Evolutionary conservation across 805 yeast species (phyloP).

Genomic region (Saturnispora hagleri): DNA sequence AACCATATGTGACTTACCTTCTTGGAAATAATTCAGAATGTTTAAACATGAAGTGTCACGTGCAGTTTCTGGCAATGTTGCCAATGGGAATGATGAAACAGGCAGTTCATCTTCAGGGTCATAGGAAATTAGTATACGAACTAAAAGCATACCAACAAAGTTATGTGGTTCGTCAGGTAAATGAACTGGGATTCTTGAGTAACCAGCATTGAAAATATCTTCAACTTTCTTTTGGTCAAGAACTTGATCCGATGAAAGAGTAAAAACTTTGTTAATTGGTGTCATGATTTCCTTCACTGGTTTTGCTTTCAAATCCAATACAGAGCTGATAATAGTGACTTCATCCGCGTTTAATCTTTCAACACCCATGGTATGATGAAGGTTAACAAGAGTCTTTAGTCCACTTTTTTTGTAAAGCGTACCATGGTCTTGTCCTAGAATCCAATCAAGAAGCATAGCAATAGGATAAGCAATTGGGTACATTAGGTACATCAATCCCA

Average conservation of each 20-base stretch:
- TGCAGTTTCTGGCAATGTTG: slow-evolving; percentile 91
- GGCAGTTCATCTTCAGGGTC: slow-evolving; percentile 96
- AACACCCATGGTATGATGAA: slow-evolving; percentile 91
- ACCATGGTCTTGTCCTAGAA: slow-evolving; percentile 93
- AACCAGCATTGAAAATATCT: slow-evolving; percentile 87
- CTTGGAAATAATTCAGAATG: slow-evolving; percentile 91
- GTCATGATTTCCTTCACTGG: slow-evolving; percentile 86
- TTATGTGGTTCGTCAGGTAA: slow-evolving; percentile 81
- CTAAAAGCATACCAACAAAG: slow-evolving; percentile 91
- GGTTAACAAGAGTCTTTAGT: slow-evolving; percentile 82
- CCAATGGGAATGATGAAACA: slow-evolving; percentile 87
- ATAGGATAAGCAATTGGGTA: slow-evolving; percentile 91
- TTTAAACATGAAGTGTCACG: slow-evolving; percentile 89
- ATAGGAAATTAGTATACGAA: slow-evolving; percentile 83
- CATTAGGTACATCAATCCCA: slow-evolving; percentile 75
- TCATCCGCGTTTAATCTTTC: slow-evolving; percentile 91
- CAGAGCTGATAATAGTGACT: slow-evolving; percentile 91
- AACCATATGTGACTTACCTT: slow-evolving; percentile 97
- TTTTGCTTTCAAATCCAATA: slow-evolving; percentile 86
- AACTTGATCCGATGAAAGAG: slow-evolving; percentile 74
- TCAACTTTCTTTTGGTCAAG: slow-evolving; percentile 80
- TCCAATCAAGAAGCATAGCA: slow-evolving; percentile 68
- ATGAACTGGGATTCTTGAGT: slow-evolving; percentile 90
- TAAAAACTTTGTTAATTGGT: slow-evolving; percentile 82
- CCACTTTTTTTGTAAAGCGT: slow-evolving; percentile 90